Conservation (phyloP, 306 rosid genomes). For the Quillaja saponaria region DNA sequence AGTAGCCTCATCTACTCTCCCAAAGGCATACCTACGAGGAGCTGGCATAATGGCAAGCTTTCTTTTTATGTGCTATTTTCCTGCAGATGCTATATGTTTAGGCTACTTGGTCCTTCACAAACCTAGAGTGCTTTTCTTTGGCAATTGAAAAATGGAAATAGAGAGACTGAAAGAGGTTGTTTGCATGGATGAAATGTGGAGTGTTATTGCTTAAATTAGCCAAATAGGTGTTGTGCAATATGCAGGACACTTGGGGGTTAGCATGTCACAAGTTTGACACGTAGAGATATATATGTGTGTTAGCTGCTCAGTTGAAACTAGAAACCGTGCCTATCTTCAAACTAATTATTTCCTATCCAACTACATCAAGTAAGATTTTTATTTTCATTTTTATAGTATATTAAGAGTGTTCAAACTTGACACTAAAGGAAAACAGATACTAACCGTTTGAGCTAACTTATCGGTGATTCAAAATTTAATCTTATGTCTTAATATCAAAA, state of each 20-base stretch:
- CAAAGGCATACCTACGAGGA: constrained; percentile 69
- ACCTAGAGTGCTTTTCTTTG: not conserved
- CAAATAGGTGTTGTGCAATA: constrained; percentile 20
- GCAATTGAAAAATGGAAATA: not conserved
- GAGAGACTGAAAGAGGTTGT: constrained; percentile 1
- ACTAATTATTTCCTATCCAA: too few relatives aligned
- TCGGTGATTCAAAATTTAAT: too few relatives aligned
- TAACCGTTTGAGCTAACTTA: too few relatives aligned
- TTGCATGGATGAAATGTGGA: constrained; percentile 73
- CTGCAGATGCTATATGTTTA: not conserved
- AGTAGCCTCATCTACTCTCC: constrained; percentile 86
- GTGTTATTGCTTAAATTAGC: constrained; percentile 39
- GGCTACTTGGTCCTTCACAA: not conserved
- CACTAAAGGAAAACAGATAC: too few relatives aligned
- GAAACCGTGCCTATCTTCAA: too few relatives aligned
- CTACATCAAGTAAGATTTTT: too few relatives aligned
- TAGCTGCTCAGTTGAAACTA: constrained; percentile 13
- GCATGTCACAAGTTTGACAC: constrained; percentile 42
- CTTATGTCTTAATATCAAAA: too few relatives aligned
- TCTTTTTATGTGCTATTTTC: not conserved
- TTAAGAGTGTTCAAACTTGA: too few relatives aligned
- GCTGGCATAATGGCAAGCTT: constrained; percentile 48
- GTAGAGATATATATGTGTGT: constrained; percentile 36
- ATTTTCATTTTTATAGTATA: too few relatives aligned
- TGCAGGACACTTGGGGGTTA: constrained; percentile 54